Percentiles rank a stretch among this genome's conserved stretches.
phyloP scores from a whole-genome alignment of 306 rosid species.

The Leucaena leucocephala region DNA sequence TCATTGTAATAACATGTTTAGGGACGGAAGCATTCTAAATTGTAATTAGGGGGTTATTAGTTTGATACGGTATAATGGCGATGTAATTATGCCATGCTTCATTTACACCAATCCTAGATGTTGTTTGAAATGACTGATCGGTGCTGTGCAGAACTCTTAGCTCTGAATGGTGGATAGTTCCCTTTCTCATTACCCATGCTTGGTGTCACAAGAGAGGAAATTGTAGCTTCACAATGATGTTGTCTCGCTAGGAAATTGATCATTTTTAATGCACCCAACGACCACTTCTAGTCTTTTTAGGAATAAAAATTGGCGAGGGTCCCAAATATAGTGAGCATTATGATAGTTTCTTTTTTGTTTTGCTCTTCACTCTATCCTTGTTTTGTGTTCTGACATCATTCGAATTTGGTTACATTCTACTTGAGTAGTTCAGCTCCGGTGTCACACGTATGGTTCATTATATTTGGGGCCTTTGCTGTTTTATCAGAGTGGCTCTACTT shows the following conservation, averaged over 20 bases:
- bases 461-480: not conserved
- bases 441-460: not conserved
- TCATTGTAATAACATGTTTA: not conserved
- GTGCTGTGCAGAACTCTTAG: not conserved
- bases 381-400: conserved; percentile 1
- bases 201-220: not conserved
- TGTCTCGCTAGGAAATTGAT: not conserved
- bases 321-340: not conserved
- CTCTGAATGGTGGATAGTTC: not conserved
- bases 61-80: not conserved
- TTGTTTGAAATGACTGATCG: not conserved
- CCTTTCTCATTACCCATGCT: not conserved
- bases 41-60: not conserved
- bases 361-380: not conserved
- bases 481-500: not conserved
- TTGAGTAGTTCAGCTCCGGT: not conserved
- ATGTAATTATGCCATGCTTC: not conserved
- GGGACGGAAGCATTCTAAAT: not conserved
- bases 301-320: not conserved
- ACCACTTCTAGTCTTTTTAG: not conserved
- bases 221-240: not conserved
- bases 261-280: not conserved
- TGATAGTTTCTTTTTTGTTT: not conserved
- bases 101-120: not conserved
- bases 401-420: not conserved